These are phyloP conservation scores for Artomyces pyxidatus DNA, from an alignment of 768 basidiomycete species.

Conservation along the genomic window DNA sequence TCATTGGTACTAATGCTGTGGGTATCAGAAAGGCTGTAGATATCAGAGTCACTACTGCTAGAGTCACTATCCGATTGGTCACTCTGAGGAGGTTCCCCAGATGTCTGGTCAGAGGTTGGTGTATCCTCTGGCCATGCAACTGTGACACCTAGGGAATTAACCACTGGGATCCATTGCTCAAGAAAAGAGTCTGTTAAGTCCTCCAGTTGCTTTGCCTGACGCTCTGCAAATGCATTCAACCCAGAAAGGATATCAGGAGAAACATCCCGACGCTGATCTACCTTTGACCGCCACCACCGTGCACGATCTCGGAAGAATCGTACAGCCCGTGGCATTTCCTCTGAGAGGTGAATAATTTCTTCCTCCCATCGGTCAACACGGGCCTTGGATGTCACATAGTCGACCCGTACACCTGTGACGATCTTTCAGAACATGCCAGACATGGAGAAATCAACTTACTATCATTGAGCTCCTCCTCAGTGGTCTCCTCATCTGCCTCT, in stretches of 20 bases:
- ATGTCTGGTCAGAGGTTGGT: too few relatives aligned
- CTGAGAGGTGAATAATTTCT: background rate
- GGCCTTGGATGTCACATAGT: background rate
- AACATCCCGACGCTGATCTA: background rate
- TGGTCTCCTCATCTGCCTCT: too few relatives aligned
- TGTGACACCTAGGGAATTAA: background rate
- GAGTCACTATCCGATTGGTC: too few relatives aligned
- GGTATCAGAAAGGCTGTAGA: too few relatives aligned
- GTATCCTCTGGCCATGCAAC: background rate
- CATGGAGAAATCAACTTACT: too few relatives aligned
- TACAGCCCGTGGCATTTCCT: background rate
- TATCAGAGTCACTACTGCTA: too few relatives aligned
- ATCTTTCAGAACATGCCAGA: too few relatives aligned
- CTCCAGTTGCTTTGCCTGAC: background rate
- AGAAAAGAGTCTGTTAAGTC: background rate
- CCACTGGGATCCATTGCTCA: background rate
- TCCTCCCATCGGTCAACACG: background rate
- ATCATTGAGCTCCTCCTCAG: too few relatives aligned
- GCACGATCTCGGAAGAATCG: background rate
- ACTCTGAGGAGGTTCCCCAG: too few relatives aligned
- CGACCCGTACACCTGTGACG: background rate
- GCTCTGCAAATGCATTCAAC: background rate
- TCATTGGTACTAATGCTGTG: too few relatives aligned
- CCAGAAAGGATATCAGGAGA: background rate
- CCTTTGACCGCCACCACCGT: background rate